phyloP scores from a whole-genome alignment of 768 basidiomycete species.

The Russula lepida region DNA sequence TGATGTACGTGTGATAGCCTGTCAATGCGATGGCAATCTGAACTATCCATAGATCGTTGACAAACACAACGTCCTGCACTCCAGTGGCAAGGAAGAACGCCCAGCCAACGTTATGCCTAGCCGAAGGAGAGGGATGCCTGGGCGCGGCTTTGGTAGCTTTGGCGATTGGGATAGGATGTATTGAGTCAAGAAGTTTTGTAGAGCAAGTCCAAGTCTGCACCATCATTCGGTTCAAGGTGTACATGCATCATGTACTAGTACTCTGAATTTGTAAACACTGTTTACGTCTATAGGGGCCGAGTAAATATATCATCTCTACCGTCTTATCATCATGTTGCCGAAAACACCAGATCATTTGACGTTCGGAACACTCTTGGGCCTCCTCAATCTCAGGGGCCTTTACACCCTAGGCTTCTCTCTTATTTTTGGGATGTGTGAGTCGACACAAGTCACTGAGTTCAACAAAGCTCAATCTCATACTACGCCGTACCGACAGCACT shows the following conservation, averaged over 20 bases:
- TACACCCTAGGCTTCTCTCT: conserved; percentile 53
- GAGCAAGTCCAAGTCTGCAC: no score
- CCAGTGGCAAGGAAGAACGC: conserved; percentile 49
- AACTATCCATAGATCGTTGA: conserved; percentile 55
- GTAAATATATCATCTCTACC: background rate
- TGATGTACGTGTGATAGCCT: conserved; percentile 50
- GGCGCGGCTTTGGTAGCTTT: conserved; percentile 17
- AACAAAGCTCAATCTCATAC: background rate
- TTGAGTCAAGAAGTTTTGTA: background rate
- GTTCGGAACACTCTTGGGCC: conserved; percentile 15
- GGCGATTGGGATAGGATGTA: conserved; percentile 23
- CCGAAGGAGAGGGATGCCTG: conserved; percentile 16
- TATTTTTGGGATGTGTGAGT: conserved; percentile 66
- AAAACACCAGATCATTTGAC: conserved; percentile 18
- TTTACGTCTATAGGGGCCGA: background rate
- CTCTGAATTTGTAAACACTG: background rate
- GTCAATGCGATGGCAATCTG: conserved; percentile 3
- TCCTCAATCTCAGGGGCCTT: conserved; percentile 29
- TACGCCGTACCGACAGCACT: conserved; percentile 29
- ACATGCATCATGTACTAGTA: background rate
- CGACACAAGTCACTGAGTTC: background rate
- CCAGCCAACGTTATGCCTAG: conserved; percentile 27
- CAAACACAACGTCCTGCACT: conserved; percentile 58
- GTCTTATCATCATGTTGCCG: conserved; percentile 17
- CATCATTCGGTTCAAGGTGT: no score